Percentiles rank a stretch among this genome's conserved stretches.
Evolutionary conservation across 83 land plant genomes (phyloP).

Genomic region (Picea mariana): DNA sequence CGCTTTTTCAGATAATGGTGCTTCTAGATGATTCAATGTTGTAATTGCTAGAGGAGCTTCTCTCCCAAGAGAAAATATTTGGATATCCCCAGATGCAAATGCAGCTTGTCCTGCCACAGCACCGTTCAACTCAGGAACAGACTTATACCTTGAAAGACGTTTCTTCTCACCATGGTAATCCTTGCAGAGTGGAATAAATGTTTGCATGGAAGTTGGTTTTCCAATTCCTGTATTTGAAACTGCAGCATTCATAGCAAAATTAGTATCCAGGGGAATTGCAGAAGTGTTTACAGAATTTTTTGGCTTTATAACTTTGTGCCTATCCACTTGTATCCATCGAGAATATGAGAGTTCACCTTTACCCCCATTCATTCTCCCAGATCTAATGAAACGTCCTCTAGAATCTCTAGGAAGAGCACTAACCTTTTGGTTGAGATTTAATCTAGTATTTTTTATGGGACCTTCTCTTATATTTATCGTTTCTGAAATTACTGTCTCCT

Average conservation of each 20-base stretch:
- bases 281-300: background rate
- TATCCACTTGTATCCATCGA: background rate
- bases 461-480: background rate
- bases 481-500: background rate
- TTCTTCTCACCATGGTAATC: too few relatives aligned
- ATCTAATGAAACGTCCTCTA: constrained; percentile 2
- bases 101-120: too few relatives aligned
- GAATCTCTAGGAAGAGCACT: constrained; percentile 3
- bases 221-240: too few relatives aligned
- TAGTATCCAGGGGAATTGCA: background rate
- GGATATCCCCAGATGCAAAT: too few relatives aligned
- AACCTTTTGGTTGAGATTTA: background rate
- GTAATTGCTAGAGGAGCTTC: too few relatives aligned
- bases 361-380: background rate
- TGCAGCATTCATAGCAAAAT: too few relatives aligned
- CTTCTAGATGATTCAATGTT: background rate
- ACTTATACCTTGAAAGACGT: too few relatives aligned
- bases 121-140: too few relatives aligned
- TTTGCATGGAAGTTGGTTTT: too few relatives aligned
- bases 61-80: too few relatives aligned
- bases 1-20: background rate
- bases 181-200: too few relatives aligned
- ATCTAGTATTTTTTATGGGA: too few relatives aligned
- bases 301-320: background rate
- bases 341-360: background rate